These are phyloP conservation scores for Salix udensis DNA, from an alignment of 345 rosid genomes.

Conservation along the genomic window DNA sequence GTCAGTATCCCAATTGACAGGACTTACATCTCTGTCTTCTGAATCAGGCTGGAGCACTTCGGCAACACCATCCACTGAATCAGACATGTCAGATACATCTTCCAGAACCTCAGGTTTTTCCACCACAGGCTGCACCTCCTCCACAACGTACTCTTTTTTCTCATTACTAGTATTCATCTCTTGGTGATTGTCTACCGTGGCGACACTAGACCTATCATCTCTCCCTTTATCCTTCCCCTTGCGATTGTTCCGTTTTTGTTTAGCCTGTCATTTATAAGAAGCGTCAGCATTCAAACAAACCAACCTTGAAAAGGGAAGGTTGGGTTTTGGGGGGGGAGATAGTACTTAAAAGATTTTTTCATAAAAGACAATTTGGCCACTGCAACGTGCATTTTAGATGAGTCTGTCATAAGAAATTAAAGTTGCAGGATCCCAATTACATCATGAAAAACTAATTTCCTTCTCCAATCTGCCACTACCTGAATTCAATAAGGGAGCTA, in stretches of 20 bases:
- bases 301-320: background rate
- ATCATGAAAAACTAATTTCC: background rate
- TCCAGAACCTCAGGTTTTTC: slow-evolving; percentile 64
- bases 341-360: background rate
- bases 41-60: slow-evolving; percentile 73
- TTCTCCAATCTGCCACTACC: background rate
- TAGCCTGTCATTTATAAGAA: slow-evolving; percentile 44
- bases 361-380: background rate
- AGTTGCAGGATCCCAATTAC: background rate
- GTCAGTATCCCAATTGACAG: slow-evolving; percentile 80
- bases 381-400: background rate
- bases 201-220: slow-evolving; percentile 47
- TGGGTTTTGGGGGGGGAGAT: background rate
- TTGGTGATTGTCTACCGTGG: slow-evolving; percentile 39
- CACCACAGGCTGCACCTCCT: slow-evolving; percentile 40
- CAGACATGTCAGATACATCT: slow-evolving; percentile 78
- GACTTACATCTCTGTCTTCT: slow-evolving; percentile 77
- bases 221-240: slow-evolving; percentile 76
- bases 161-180: slow-evolving; percentile 39
- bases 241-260: slow-evolving; percentile 82
- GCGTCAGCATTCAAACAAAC: background rate
- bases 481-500: background rate
- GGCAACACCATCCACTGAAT: slow-evolving; percentile 59
- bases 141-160: slow-evolving; percentile 41
- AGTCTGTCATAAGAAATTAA: background rate